Base-by-base conservation (phyloP, 108 stramenopile species). In the Nitzschia sp. region DNA sequence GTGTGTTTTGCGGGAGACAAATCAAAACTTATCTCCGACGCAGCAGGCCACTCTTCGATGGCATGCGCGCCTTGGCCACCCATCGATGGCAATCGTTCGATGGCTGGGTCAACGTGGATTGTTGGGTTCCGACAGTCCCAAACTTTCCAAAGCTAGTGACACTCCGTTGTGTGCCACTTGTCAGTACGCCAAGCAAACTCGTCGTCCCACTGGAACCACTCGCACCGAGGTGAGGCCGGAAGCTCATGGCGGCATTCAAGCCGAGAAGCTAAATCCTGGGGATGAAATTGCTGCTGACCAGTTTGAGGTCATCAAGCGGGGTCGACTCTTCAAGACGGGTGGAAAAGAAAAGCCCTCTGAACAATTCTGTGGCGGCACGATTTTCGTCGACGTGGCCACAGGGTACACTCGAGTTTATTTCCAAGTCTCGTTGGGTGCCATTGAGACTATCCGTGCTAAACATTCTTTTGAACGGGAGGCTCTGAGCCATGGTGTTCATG, bases 341-440 rank as follows among this genome's bases (percentile, higher is more conserved):
- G 84, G 84, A 28, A 63, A 64, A 33, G 78, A 76, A 30, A 33
- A 49, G 0, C 15, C 58, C 2, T 25, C 46, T 6, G 53, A 72
- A 18, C 60, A 74, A 57, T 76, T 46, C 33, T 17, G 3, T 17
- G 68, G 81, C 6, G 86, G 86, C 4, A 66, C 82, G 2, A 67
- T 86, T 26, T 83, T 78, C 46, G 36, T 57, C 33, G 82, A 86
- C 53, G 68, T 79, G 55, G 79, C 79, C 2, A 66, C 66, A n/a
- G 54, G 71, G 0, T 32, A 48, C 6, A 57, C 77, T 23, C 67
- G 30, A 53, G 23, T 71, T 54, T 19, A 28, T 1, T 19, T 65
- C 19, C 84, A 85, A 59, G 30, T 69, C 1, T 59, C 66, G 0
- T 30, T 75, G 34, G n/a, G 56, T 36, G 54, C 72, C 0, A 68